phyloP scores from a whole-genome alignment of 768 basidiomycete genomes.

The Lentinus tigrinus region DNA sequence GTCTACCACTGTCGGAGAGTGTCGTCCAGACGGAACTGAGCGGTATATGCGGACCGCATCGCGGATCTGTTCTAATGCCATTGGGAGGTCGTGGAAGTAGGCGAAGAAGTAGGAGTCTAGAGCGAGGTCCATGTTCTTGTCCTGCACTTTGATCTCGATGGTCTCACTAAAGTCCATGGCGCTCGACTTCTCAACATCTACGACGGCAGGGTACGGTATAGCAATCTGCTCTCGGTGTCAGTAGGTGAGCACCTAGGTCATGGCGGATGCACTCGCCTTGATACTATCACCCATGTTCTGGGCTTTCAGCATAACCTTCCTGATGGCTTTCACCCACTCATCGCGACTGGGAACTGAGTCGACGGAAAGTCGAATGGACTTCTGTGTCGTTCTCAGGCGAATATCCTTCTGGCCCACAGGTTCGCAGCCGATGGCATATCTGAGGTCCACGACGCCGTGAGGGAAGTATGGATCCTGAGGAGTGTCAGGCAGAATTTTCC shows the following conservation, averaged over 20 bases:
- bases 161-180: constrained; percentile 97
- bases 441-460: constrained; percentile 91
- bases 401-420: constrained; percentile 74
- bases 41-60: constrained; percentile 66
- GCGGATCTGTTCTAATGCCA: constrained; percentile 79
- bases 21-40: constrained; percentile 17
- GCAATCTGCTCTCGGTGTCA: constrained; percentile 60
- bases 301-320: constrained; percentile 91
- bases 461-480: constrained; percentile 95
- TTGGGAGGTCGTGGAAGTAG: constrained; percentile 82
- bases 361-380: constrained; percentile 65
- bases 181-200: constrained; percentile 85
- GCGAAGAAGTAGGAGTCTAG: constrained; percentile 93
- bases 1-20: constrained; percentile 25
- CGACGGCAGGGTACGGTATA: constrained; percentile 86
- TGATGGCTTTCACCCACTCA: constrained; percentile 95
- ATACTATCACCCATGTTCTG: constrained; percentile 97
- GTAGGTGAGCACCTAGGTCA: too few species aligned
- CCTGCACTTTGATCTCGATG: constrained; percentile 89
- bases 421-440: constrained; percentile 91
- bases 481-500: not conserved
- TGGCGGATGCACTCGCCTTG: constrained; percentile 53
- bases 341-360: constrained; percentile 83
- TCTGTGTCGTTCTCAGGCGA: constrained; percentile 81
- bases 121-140: constrained; percentile 74